A percentile compares a stretch with the other conserved stretches of the same genome.
phyloP scores from a whole-genome alignment of 495 filamentous ascomycete species.

The Aspergillus olivimuriae region DNA sequence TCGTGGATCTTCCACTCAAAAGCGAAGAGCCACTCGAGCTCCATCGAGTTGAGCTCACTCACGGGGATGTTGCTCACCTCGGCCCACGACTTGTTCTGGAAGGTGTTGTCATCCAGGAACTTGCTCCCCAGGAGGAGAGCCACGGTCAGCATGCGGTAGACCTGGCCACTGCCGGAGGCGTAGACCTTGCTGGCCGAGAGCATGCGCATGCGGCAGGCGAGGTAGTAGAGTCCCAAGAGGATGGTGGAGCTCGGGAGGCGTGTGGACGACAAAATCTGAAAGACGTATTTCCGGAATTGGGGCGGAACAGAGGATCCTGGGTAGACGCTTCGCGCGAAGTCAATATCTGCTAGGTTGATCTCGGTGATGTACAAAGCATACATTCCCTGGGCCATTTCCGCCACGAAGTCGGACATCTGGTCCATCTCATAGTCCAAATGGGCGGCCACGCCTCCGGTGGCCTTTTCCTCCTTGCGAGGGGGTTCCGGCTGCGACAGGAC shows the following conservation, averaged over 20 bases:
- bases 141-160: constrained; percentile 89
- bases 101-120: constrained; percentile 98
- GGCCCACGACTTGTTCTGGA: constrained; percentile 98
- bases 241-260: constrained; percentile 94
- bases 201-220: constrained; percentile 74
- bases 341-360: constrained; percentile 64
- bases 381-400: constrained; percentile 83
- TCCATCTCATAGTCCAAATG: constrained; percentile 99
- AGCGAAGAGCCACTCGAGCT: constrained; percentile 83
- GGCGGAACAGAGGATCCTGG: constrained; percentile 61
- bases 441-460: constrained; percentile 83
- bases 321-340: constrained; percentile 69
- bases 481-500: constrained; percentile 31
- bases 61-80: constrained; percentile 94
- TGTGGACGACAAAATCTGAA: constrained; percentile 88
- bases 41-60: constrained; percentile 78
- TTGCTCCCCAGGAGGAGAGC: constrained; percentile 90
- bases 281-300: constrained; percentile 91
- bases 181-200: constrained; percentile 53
- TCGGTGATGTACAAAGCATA: constrained; percentile 57
- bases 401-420: constrained; percentile 95
- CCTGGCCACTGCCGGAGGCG: constrained; percentile 59
- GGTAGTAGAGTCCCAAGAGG: constrained; percentile 83
- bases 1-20: constrained; percentile 87
- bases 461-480: constrained; percentile 46